Evolutionary conservation across 2,329 filamentous ascomycete species (phyloP).

Genomic region (Colletotrichum euphorbiae): DNA sequence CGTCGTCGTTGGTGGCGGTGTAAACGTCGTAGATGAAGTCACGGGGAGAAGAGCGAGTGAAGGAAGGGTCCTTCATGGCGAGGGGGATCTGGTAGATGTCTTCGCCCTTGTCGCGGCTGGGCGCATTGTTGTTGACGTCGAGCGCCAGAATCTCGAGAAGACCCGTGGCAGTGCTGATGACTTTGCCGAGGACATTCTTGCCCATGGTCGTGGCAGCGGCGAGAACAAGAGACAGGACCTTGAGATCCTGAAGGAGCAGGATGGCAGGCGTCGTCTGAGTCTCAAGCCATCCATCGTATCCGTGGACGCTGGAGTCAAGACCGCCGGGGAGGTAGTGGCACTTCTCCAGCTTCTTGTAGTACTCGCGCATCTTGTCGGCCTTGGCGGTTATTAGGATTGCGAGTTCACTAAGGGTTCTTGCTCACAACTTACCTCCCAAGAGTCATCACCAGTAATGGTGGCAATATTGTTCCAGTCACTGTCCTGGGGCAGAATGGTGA

Average conservation of each 20-base stretch:
- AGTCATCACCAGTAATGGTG: conserved; percentile 67
- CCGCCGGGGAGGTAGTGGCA: conserved; percentile 59
- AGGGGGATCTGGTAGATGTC: conserved; percentile 55
- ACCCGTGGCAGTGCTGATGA: conserved; percentile 14
- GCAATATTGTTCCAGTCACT: conserved; percentile 70
- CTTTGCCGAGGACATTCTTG: conserved; percentile 10
- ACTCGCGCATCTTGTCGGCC: conserved; percentile 68
- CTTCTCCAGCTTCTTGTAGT: conserved; percentile 67
- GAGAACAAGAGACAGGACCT: conserved; percentile 26
- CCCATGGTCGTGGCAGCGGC: conserved; percentile 28
- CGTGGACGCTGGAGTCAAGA: conserved; percentile 59
- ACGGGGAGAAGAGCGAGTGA: conserved; percentile 55
- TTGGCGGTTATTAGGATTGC: not conserved
- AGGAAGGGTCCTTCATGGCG: conserved; percentile 54
- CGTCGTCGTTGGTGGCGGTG: conserved; percentile 50
- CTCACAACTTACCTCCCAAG: conserved; percentile 56
- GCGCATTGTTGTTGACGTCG: conserved; percentile 7
- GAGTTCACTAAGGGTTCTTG: not conserved
- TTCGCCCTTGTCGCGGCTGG: conserved; percentile 9
- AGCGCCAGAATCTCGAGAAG: conserved; percentile 18
- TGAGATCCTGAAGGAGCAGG: conserved; percentile 19
- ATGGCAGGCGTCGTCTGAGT: conserved; percentile 8
- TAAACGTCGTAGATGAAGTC: conserved; percentile 58
- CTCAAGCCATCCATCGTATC: conserved; percentile 64
- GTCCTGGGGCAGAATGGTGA: conserved; percentile 67